Evolutionary conservation across 495 filamentous ascomycete genomes (phyloP).

Genomic region (Neurospora discreta): DNA sequence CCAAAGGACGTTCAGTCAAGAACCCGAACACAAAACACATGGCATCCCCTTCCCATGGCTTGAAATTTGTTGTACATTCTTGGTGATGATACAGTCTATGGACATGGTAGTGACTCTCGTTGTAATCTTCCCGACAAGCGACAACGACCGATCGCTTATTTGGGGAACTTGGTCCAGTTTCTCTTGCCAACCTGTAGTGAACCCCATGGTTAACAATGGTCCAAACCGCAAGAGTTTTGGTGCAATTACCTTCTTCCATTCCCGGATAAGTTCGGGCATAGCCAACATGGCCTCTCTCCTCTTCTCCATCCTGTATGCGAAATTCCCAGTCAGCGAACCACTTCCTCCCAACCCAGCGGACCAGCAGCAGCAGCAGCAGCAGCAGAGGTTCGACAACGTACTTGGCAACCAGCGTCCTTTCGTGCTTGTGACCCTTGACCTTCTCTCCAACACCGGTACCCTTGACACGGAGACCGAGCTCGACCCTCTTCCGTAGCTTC

Average conservation of each 20-base stretch:
- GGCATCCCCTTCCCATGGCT: neutral
- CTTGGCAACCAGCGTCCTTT: conserved; percentile 71
- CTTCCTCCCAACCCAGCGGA: neutral
- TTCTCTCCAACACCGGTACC: conserved; percentile 85
- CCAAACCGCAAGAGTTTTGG: neutral
- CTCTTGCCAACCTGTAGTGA: conserved; percentile 59
- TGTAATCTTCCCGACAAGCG: neutral
- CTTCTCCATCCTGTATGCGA: conserved; percentile 58
- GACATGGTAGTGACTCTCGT: conserved; percentile 1
- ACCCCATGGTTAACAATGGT: conserved; percentile 5
- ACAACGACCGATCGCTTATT: conserved; percentile 23
- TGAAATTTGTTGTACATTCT: conserved; percentile 13
- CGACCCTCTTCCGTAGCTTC: conserved; percentile 51
- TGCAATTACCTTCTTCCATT: conserved; percentile 75
- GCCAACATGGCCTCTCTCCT: conserved; percentile 83
- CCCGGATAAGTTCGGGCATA: conserved; percentile 81
- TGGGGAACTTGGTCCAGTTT: conserved; percentile 89
- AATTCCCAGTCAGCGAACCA: conserved; percentile 14
- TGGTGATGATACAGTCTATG: conserved; percentile 17
- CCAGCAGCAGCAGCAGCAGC: neutral
- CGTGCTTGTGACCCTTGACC: conserved; percentile 90
- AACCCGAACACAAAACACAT: neutral
- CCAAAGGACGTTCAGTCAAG: neutral
- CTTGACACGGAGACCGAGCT: conserved; percentile 69
- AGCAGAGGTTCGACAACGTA: conserved; percentile 27